Percentiles rank a stretch among this genome's conserved stretches.
These are phyloP conservation scores for Botrytis byssoidea DNA, from an alignment of 2,329 filamentous ascomycete species.

Conservation along the genomic window DNA sequence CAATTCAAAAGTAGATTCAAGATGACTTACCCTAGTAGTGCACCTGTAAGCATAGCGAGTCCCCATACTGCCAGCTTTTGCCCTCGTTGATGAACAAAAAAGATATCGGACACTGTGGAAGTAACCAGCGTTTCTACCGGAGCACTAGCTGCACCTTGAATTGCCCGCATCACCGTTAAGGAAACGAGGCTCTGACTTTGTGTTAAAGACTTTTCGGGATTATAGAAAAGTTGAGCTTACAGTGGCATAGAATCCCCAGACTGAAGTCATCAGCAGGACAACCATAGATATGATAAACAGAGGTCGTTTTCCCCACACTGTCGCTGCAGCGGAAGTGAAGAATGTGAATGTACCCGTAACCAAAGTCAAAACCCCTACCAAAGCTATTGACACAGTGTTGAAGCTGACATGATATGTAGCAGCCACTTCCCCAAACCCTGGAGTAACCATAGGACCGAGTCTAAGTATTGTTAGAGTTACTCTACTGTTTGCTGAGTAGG, in stretches of 20 bases:
- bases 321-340: neutral
- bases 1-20: neutral
- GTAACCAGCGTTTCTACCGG: neutral
- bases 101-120: neutral
- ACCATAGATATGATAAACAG: neutral
- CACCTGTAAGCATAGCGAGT: neutral
- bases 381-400: neutral
- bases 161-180: neutral
- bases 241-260: neutral
- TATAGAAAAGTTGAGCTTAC: neutral
- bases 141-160: neutral
- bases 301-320: neutral
- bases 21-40: neutral
- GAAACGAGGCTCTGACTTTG: neutral
- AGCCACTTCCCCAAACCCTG: neutral
- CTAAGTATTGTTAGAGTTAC: neutral
- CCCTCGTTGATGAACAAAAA: neutral
- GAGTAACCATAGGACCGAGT: neutral
- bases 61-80: neutral
- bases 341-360: neutral
- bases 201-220: neutral
- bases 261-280: neutral
- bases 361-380: neutral
- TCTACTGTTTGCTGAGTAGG: neutral
- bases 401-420: neutral